phyloP scores from a whole-genome alignment of 129 eudicot species.

The Tagetes patula region DNA sequence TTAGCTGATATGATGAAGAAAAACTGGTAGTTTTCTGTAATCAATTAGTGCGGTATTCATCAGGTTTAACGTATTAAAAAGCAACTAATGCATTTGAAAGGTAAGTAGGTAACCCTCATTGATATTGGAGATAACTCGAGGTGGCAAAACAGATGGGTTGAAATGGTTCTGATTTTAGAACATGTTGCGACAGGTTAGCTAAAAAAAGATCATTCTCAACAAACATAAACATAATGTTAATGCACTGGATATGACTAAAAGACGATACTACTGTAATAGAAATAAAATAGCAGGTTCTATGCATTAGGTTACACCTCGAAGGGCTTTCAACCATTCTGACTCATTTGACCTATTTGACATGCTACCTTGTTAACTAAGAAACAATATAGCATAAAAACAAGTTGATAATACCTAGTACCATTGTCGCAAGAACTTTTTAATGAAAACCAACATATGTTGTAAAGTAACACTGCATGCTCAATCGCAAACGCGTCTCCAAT shows the following conservation, averaged over 20 bases:
- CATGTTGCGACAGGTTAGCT: neutral
- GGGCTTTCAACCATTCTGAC: neutral
- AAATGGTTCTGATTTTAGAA: neutral
- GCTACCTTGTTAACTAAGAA: neutral
- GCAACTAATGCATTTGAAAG: neutral
- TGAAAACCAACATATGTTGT: slow-evolving; percentile 64
- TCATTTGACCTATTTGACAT: slow-evolving; percentile 1
- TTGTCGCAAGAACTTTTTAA: slow-evolving; percentile 39
- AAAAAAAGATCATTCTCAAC: neutral
- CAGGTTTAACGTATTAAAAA: neutral
- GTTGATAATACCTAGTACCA: slow-evolving; percentile 53
- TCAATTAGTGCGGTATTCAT: neutral
- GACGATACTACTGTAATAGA: neutral
- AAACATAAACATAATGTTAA: neutral
- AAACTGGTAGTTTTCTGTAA: neutral
- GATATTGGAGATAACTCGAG: neutral
- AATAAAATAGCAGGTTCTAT: neutral
- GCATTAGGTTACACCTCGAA: neutral
- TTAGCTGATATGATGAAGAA: neutral
- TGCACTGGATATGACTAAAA: neutral
- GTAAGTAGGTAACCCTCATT: neutral
- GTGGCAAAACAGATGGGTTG: neutral
- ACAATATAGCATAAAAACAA: slow-evolving; percentile 6
- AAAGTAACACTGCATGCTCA: slow-evolving; percentile 73
- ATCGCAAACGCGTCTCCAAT: slow-evolving; percentile 54